Evolutionary conservation across 2,329 filamentous ascomycete species (phyloP).

Genomic region (Trichoderma sp.): DNA sequence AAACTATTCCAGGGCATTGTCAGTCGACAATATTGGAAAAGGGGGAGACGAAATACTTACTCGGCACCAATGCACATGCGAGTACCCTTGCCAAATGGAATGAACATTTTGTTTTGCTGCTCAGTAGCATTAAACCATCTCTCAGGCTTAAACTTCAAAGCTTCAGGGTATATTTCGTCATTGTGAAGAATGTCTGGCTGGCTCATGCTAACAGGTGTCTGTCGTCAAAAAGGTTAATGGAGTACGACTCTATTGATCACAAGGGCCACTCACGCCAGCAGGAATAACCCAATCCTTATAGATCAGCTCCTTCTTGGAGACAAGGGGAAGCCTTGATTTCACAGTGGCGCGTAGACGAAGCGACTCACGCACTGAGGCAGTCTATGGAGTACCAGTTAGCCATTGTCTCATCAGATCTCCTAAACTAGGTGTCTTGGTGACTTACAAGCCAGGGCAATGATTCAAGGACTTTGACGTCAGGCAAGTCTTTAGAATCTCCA

Average conservation of each 20-base stretch:
- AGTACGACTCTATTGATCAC: background rate
- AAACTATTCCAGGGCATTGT: background rate
- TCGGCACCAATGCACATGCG: constrained; percentile 1
- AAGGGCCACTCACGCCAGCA: background rate
- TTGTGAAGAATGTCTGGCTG: constrained; percentile 8
- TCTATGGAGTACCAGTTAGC: background rate
- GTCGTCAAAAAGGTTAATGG: background rate
- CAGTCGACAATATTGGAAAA: background rate
- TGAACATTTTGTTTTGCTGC: background rate
- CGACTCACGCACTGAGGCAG: background rate
- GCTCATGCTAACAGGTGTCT: constrained; percentile 4
- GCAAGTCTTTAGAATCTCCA: background rate
- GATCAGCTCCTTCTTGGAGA: background rate
- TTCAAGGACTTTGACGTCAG: background rate
- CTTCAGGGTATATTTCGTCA: background rate
- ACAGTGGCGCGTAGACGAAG: background rate
- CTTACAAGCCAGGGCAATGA: background rate
- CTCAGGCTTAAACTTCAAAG: background rate
- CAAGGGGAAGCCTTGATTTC: background rate
- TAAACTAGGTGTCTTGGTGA: background rate
- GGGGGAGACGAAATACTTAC: background rate
- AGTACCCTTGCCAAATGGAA: constrained; percentile 1
- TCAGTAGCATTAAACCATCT: constrained; percentile 5
- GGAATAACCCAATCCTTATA: constrained; percentile 9
- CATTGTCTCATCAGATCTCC: background rate